phyloP scores from a whole-genome alignment of 306 rosid species.

The Vigna mungo region DNA sequence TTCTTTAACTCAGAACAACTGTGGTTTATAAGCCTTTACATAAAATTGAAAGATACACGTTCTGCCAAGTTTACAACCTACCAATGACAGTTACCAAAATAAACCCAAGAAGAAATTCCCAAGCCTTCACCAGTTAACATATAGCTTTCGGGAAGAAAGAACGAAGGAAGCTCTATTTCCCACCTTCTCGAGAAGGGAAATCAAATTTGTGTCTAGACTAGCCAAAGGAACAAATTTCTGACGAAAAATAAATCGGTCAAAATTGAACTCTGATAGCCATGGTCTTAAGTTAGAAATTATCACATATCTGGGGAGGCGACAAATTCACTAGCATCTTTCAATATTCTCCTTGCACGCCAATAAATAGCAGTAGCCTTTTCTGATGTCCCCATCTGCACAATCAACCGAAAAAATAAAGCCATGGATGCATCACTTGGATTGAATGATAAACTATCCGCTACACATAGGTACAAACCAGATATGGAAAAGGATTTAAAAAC shows the following conservation, averaged over 20 bases:
- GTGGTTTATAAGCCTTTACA: neutral
- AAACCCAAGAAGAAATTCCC: neutral
- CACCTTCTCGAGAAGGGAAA: constrained; percentile 1
- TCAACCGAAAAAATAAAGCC: constrained; percentile 3
- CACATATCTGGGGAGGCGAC: constrained; percentile 49
- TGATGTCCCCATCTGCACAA: constrained; percentile 86
- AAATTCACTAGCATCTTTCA: constrained; percentile 68
- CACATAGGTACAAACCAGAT: neutral
- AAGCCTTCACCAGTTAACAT: no score
- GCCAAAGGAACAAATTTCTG: neutral
- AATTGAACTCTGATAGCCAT: constrained; percentile 49
- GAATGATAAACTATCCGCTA: neutral
- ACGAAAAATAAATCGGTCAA: constrained; percentile 44
- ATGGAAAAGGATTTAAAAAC: constrained; percentile 1
- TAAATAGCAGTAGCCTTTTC: constrained; percentile 66
- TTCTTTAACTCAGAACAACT: neutral
- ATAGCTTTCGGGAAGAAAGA: neutral
- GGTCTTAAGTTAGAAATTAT: constrained; percentile 25
- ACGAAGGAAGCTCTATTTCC: constrained; percentile 15
- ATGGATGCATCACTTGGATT: constrained; percentile 11
- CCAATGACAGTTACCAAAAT: neutral
- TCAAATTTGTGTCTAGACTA: constrained; percentile 4
- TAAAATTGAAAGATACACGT: neutral
- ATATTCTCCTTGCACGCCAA: constrained; percentile 78
- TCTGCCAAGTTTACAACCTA: neutral